Conservation (phyloP, 1,284 basidiomycete species). For the Coniferiporia weirii region DNA sequence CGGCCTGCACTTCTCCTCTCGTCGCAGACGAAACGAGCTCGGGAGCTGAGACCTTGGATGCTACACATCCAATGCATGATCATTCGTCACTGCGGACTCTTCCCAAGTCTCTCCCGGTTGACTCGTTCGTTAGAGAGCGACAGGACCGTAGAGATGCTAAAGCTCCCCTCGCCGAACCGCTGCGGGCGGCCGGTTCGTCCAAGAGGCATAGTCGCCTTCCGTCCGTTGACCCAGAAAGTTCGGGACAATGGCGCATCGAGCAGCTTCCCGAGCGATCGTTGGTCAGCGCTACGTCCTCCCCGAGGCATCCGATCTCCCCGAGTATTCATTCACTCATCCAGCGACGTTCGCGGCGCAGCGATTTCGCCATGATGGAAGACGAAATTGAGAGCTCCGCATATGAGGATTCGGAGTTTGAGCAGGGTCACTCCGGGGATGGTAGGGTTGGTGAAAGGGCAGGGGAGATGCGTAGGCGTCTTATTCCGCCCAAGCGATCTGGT, state of each 20-base stretch:
- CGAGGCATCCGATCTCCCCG: conserved; percentile 1
- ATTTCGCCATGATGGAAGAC: conserved; percentile 3
- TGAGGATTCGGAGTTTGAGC: conserved; percentile 18
- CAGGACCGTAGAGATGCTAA: conserved; percentile 1
- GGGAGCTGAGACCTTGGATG: background rate
- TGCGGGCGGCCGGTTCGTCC: conserved; percentile 3
- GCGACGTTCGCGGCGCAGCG: conserved; percentile 1
- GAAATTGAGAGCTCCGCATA: conserved; percentile 15
- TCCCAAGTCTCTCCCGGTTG: conserved; percentile 16
- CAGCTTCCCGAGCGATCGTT: background rate
- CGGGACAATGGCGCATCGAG: conserved; percentile 3
- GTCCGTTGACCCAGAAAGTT: conserved; percentile 6
- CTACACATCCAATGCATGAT: background rate
- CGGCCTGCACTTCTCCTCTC: conserved; percentile 15
- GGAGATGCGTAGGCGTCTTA: conserved; percentile 5
- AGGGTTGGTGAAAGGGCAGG: background rate
- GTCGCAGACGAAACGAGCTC: background rate
- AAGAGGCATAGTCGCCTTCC: conserved; percentile 10
- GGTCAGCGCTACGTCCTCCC: conserved; percentile 1
- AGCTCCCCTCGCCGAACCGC: conserved; percentile 5
- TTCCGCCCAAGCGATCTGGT: conserved; percentile 16
- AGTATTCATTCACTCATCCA: conserved; percentile 8
- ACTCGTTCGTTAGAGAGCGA: conserved; percentile 16
- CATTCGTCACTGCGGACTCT: conserved; percentile 4
- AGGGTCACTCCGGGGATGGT: background rate